Evolutionary conservation across 257 asterid species (phyloP).

Genomic region (Verbascum thapsus): DNA sequence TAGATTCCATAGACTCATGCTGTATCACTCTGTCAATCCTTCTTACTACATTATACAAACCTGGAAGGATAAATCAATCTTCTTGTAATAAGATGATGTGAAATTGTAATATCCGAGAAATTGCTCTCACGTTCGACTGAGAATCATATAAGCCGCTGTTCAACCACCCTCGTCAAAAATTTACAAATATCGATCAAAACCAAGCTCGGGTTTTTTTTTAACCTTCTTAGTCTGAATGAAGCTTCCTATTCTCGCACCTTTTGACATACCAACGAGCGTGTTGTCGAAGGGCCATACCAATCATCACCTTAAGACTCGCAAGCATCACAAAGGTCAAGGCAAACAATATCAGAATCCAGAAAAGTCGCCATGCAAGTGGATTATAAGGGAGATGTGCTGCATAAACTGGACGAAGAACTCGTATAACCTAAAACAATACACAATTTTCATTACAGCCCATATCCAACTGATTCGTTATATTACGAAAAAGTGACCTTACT

Average conservation of each 20-base stretch:
- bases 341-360: conserved; percentile 67
- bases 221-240: conserved; percentile 73
- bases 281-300: conserved; percentile 81
- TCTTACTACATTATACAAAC: conserved; percentile 23
- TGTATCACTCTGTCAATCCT: conserved; percentile 12
- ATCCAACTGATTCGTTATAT: no score
- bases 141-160: no score
- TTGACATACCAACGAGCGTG: conserved; percentile 83
- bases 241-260: conserved; percentile 75
- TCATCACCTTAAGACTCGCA: conserved; percentile 79
- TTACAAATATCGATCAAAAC: conserved; percentile 9
- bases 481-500: no score
- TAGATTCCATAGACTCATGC: background rate
- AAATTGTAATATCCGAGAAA: conserved; percentile 1
- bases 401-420: conserved; percentile 83
- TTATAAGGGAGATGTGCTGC: conserved; percentile 80
- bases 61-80: conserved; percentile 31
- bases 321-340: conserved; percentile 86
- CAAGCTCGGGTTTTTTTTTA: conserved; percentile 14
- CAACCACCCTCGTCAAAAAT: background rate
- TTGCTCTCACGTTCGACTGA: background rate
- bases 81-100: background rate
- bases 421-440: conserved; percentile 57
- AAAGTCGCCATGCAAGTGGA: conserved; percentile 77
- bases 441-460: conserved; percentile 23